A percentile compares a stretch with the other conserved stretches of the same genome.
Conservation (phyloP, 75 land plant genomes). For the Ceratopteris richardii region DNA sequence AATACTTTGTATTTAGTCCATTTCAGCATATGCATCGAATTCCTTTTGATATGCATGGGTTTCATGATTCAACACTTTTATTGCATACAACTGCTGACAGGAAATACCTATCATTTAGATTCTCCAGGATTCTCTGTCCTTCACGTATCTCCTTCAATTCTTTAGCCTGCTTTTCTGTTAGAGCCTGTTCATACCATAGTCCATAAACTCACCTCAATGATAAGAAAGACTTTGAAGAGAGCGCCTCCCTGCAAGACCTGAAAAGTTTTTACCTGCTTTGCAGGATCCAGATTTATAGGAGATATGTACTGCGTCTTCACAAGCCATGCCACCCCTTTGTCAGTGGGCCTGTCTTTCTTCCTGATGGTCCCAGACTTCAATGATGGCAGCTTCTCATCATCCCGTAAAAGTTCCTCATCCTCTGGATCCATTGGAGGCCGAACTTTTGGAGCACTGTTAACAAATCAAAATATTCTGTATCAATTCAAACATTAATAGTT, state of each 20-base stretch:
- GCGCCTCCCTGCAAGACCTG: too few relatives aligned
- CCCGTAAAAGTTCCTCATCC: constrained; percentile 86
- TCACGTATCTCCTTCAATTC: constrained; percentile 70
- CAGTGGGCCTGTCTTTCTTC: constrained; percentile 83
- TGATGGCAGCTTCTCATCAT: constrained; percentile 57
- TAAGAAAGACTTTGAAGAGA: not conserved
- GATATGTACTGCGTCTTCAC: constrained; percentile 97
- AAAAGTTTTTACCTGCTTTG: constrained; percentile 56
- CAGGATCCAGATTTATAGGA: constrained; percentile 77
- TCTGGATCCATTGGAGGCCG: constrained; percentile 60
- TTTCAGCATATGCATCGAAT: not conserved
- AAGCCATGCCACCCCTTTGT: constrained; percentile 96
- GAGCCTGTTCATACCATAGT: constrained; percentile 33
- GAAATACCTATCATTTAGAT: constrained; percentile 60
- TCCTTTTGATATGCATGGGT: too few relatives aligned
- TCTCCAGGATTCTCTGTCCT: constrained; percentile 55
- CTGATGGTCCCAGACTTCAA: constrained; percentile 50
- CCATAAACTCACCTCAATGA: not conserved
- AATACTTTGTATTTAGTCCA: not conserved
- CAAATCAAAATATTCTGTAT: too few relatives aligned
- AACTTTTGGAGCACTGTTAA: constrained; percentile 47
- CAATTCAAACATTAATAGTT: not conserved
- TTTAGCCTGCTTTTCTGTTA: constrained; percentile 89
- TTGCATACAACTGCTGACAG: not conserved
- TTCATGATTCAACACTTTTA: not conserved